Evolutionary conservation across 805 yeast genomes (phyloP), one percentile per base, ranked within the genome.

Genomic region (Teunomyces kruisii): DNA sequence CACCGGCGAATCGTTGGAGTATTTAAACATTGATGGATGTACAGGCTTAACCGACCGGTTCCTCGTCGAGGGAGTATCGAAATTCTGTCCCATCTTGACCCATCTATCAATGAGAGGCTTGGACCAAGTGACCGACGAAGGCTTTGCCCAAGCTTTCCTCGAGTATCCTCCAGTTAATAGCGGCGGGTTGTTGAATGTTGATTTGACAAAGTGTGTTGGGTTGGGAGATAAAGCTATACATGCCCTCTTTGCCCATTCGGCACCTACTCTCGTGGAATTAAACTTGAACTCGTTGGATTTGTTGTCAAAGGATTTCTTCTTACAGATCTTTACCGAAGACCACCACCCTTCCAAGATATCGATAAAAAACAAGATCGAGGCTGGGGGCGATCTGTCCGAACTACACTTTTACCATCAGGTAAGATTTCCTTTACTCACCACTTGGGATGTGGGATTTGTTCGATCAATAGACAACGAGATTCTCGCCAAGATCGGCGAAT

Each of bases 401-500:
- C 29, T 36, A 15, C 37, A n/a, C 3, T 60, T 49, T 43, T 63
- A 48, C 39, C 32, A 50, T 2, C 51, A 57, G 26, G 44, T 62
- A 7, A 31, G 51, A 6, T 70, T 81, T 36, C 87, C 90, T 1
- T 74, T 83, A 24, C 65, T 92, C 35, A 80, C 88, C 0, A 75
- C 80, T 28, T 54, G 88, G 13, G 94, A 92, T 61, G 58, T 83
- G 10, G 95, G 97, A 0, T 92, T 92, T 64, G 87, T 89, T 2
- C 71, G 95, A 32, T 71, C 81, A 15, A 77, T 88, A 9, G 89
- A 89, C 58, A 88, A 92, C 62, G 76, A 73, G 14, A 76, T 81
- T 0, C 61, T 91, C n/a, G 78, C 77, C 19, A 56, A 75, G 24
- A 53, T 89, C 15, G 76, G 86, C 2, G 65, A 74, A 22, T 73